Evolutionary conservation across 202 grass and related monocot genomes (phyloP), one percentile per base, ranked within the genome.

Genomic region (Setaria italica): DNA sequence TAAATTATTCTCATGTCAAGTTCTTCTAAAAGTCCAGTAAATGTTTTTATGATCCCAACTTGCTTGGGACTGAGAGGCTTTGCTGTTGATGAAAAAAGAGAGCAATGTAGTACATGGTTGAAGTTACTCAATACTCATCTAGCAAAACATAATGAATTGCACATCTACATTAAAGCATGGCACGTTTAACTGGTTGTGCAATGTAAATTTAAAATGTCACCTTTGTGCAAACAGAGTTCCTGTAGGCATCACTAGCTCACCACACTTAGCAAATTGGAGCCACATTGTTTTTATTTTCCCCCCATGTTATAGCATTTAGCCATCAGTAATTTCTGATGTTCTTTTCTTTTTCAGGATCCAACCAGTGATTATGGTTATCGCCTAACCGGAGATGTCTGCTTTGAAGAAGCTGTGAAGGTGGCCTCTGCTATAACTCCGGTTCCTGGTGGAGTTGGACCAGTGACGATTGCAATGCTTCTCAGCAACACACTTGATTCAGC

Each of bases 381-480:
- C 72, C 79, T 98, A 42, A 89, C 82, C 20, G 95, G 95, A 62
- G 95, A 98, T 87, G 93, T 98, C 42, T 95, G 92, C 89, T 98
- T 91, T 17, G 90, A 95, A 72, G 95, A 98, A 89, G 95, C 93
- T 80, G 80, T 93, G 88, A 82, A 85, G 58, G 74, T 98, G 54
- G 93, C 74, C 25, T 91, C 93, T 78, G 91, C 88, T 70, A 95
- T 98, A 76, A 95, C 95, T 25, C 95, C 93, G 62, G 95, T 98
- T 85, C 95, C 95, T 70, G 95, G 95, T 14, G 95, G 93, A 46
- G 93, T 95, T 37, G 95, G 95, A 11, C 95, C 95, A 6, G 88
- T 98, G 42, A 98, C 95, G 2, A 87, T 98, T 33, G 91, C 91
- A 21, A 95, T 95, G 95, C 91, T 98, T 84, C 93, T 98, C 90